phyloP scores from a whole-genome alignment of 371 early-diverging fungal genomes.

The Catenaria anguillulae region DNA sequence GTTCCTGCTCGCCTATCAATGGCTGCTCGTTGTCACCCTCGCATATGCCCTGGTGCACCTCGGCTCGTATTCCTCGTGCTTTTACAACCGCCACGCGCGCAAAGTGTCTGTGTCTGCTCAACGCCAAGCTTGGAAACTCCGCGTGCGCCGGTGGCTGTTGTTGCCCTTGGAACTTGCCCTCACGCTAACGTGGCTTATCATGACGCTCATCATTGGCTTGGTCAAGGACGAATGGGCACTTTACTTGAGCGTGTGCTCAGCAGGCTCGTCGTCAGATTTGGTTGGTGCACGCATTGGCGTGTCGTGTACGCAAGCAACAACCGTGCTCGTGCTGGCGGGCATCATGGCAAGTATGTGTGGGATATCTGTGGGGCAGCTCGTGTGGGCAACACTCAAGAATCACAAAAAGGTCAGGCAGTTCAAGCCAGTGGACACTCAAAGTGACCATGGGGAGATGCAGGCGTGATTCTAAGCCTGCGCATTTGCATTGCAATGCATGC shows the following conservation, averaged over 20 bases:
- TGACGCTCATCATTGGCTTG: background rate
- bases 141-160: background rate
- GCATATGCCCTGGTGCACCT: background rate
- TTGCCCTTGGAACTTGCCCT: background rate
- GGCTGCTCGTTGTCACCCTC: background rate
- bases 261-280: background rate
- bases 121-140: background rate
- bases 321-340: background rate
- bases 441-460: too few relatives aligned
- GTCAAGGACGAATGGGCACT: background rate
- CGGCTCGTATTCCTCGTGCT: background rate
- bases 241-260: background rate
- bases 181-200: background rate
- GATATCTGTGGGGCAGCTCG: background rate
- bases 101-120: background rate
- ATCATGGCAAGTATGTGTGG: background rate
- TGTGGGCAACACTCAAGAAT: background rate
- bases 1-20: background rate
- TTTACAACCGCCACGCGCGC: background rate
- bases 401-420: background rate
- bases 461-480: too few relatives aligned
- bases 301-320: background rate
- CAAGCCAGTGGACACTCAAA: too few relatives aligned
- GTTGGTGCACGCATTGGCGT: background rate
- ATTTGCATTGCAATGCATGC: too few relatives aligned